Percentiles rank a stretch among this genome's conserved stretches.
Evolutionary conservation across 2,329 filamentous ascomycete genomes (phyloP).

Genomic region (Lomentospora prolificans): DNA sequence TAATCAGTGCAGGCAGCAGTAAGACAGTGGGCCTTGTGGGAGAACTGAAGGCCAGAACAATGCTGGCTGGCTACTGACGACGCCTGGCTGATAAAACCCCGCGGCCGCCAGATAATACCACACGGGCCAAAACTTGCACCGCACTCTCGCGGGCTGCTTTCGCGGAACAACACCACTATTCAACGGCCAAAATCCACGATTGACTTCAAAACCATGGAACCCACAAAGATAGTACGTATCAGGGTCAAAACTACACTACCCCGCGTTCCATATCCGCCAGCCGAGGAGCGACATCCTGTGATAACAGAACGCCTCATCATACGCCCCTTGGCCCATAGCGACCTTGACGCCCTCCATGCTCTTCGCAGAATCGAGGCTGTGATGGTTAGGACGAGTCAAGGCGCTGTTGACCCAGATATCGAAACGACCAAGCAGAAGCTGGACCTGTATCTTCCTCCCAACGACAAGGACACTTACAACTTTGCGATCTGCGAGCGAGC

Average conservation of each 20-base stretch:
- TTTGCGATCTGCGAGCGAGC: conserved; percentile 39
- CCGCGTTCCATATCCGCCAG: conserved; percentile 28
- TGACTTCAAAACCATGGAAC: conserved; percentile 1
- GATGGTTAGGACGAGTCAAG: conserved; percentile 47
- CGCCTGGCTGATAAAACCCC: too few species aligned
- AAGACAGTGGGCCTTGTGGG: too few species aligned
- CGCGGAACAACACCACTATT: too few species aligned
- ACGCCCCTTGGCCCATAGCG: conserved; percentile 36
- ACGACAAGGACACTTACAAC: conserved; percentile 44
- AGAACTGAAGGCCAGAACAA: too few species aligned
- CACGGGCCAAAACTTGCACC: too few species aligned
- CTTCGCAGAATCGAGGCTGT: conserved; percentile 50
- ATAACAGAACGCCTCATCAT: conserved; percentile 45
- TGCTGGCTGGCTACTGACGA: too few species aligned
- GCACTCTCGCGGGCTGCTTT: too few species aligned
- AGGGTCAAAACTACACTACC: conserved; percentile 41
- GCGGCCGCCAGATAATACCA: too few species aligned
- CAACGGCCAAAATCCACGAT: too few species aligned
- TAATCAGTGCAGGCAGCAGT: too few species aligned
- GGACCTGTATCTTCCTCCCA: conserved; percentile 32
- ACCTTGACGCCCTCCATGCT: conserved; percentile 38
- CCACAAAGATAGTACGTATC: conserved; percentile 13
- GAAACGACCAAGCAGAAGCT: conserved; percentile 33
- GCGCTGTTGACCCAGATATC: conserved; percentile 30
- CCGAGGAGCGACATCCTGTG: conserved; percentile 27